Conservation (phyloP, 176 grass and related monocot species). For the Musa schizocarpa region DNA sequence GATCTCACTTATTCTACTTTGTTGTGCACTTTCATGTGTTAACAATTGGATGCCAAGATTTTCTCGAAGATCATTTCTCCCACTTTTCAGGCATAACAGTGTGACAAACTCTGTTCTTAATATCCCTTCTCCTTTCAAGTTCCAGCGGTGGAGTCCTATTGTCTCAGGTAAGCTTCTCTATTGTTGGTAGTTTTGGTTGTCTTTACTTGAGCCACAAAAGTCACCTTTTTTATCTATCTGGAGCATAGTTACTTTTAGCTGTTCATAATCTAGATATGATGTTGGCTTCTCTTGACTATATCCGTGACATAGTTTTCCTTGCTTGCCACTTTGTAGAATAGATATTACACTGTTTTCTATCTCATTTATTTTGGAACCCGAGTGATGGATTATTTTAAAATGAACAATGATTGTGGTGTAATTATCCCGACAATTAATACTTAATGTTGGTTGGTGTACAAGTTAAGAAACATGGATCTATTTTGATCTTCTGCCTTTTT, state of each 20-base stretch:
- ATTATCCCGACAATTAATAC: not conserved
- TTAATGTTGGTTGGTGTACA: not conserved
- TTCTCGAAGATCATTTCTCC: slow-evolving; percentile 69
- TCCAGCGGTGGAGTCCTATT: slow-evolving; percentile 75
- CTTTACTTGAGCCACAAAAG: too few species aligned
- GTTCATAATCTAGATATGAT: too few species aligned
- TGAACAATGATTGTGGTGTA: not conserved
- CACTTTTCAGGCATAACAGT: slow-evolving; percentile 58
- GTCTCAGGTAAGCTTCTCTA: slow-evolving; percentile 49
- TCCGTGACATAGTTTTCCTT: not conserved
- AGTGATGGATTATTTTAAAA: not conserved
- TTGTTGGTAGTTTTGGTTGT: not conserved
- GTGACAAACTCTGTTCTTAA: slow-evolving; percentile 45
- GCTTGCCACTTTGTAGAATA: not conserved
- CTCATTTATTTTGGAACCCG: not conserved
- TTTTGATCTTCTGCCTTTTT: too few species aligned
- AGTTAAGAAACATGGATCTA: too few species aligned
- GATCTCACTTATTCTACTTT: slow-evolving; percentile 55
- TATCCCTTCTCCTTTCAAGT: slow-evolving; percentile 55
- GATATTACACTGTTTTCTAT: not conserved
- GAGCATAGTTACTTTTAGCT: too few species aligned
- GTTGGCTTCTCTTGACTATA: not conserved
- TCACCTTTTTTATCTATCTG: too few species aligned
- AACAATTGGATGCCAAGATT: slow-evolving; percentile 64
- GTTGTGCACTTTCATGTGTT: slow-evolving; percentile 55